Percentiles rank a stretch among this genome's conserved stretches.
Conservation (phyloP, 2,329 filamentous ascomycete species). For the Sporothrix pseudoabietina region DNA sequence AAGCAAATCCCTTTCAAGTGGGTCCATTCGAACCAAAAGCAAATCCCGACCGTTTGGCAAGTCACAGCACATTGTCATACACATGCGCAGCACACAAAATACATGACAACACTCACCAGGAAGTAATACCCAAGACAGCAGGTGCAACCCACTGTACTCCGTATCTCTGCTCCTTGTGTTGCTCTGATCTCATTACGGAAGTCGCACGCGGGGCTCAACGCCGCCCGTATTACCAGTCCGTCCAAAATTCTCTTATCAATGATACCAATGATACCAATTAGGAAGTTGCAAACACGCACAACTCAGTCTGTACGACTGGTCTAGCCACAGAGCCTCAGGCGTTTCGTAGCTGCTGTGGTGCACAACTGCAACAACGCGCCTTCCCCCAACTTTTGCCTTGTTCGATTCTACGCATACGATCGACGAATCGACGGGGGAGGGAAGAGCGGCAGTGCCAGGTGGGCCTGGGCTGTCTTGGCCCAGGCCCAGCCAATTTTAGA, state of each 20-base stretch:
- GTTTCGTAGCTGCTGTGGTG: background rate
- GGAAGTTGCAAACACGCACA: background rate
- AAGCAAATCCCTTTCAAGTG: constrained; percentile 24
- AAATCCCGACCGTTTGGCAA: constrained; percentile 31
- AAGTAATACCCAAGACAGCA: background rate
- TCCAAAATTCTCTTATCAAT: constrained; percentile 18
- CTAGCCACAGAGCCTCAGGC: constrained; percentile 13
- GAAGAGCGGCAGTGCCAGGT: background rate
- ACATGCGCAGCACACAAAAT: too few relatives aligned
- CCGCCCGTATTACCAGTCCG: background rate
- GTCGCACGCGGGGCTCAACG: background rate
- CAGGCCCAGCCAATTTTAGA: background rate
- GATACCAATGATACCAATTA: background rate
- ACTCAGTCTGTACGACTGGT: background rate
- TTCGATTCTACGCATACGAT: background rate
- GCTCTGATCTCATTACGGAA: background rate
- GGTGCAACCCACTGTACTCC: background rate
- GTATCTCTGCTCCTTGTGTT: background rate
- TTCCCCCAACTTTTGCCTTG: background rate
- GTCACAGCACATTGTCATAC: background rate
- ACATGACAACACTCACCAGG: background rate
- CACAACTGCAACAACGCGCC: background rate
- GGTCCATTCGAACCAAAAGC: constrained; percentile 4
- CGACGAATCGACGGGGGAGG: constrained; percentile 16
- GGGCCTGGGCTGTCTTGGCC: background rate